Base-by-base conservation (phyloP, 768 basidiomycete species). In the Rhodotorula kratochvilovae region DNA sequence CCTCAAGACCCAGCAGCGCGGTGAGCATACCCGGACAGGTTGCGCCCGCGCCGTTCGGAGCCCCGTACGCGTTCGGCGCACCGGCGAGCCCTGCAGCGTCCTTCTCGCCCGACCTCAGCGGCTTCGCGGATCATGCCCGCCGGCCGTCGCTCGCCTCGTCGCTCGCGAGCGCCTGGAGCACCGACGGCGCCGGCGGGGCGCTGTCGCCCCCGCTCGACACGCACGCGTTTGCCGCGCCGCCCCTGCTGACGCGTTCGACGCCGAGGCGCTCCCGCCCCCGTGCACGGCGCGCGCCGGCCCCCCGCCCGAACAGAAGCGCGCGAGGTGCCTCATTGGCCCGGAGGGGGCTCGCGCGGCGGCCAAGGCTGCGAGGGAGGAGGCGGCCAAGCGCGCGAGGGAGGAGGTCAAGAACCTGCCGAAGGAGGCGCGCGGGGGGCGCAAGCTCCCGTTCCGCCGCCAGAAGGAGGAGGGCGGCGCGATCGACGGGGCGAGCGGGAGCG, bases 311-410 rank as follows among this genome's bases (percentile, higher is more conserved):
- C 19, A 36, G 21, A 56, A 62, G 42, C 56, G 63, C 17, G 42
- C 36, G n/a, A 57, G 51, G 43, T 51, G 54, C 21, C n/a, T 72
- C 29, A 72, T 56, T 1, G 73, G 73, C 0, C 73, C 73, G 5
- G 73, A 74, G 33, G 73, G 66, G 2, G 73, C 73, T 0, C 61
- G 67, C 16, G 69, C 69, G 12, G 73, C 73, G 2, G 73, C 73
- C 21, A 70, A 71, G 51, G 67, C 66, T 1, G 73, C 73, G 35
- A n/a, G 63, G 48, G 73, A 70, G 46, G 73, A 63, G 51, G 63
- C 66, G 29, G 43, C 66, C 50, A 11, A 3, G 33, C 23, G 73
- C 5, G 73, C 73, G 11, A 59, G 55, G 36, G 73, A 71, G 39
- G 66, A 63, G 35, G 69, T 66, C 11, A 53, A 62, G 48, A 35